Percentiles rank a stretch among this genome's conserved stretches.
These are phyloP conservation scores for Vitis hybrid DNA, from an alignment of 177 flowering plant genomes.

Conservation along the genomic window DNA sequence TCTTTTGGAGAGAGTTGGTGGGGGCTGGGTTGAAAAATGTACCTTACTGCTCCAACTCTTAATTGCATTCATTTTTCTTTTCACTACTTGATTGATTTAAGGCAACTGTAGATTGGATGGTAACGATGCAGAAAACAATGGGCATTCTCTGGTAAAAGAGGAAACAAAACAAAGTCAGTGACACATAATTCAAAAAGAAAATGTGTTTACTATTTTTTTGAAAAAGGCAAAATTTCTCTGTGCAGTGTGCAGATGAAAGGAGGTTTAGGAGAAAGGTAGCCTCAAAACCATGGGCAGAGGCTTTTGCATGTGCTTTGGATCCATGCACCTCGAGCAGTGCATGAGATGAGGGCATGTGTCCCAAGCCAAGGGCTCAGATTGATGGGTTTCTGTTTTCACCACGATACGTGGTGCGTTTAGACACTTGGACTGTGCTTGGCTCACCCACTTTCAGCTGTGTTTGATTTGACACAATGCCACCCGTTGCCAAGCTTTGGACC, in stretches of 20 bases:
- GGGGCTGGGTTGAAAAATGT: no score
- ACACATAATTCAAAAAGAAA: background rate
- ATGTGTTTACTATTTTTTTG: background rate
- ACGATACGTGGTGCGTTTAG: background rate
- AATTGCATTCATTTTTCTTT: no score
- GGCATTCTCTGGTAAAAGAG: no score
- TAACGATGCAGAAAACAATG: no score
- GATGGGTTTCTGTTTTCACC: background rate
- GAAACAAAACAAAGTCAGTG: background rate
- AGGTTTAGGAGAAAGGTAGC: constrained; percentile 2
- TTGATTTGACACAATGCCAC: no score
- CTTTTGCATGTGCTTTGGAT: background rate
- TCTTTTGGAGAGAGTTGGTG: background rate
- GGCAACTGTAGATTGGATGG: no score
- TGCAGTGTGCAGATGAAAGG: background rate
- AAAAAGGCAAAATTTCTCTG: background rate
- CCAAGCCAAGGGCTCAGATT: constrained; percentile 2
- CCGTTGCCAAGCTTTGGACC: no score
- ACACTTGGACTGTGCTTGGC: background rate
- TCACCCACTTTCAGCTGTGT: background rate
- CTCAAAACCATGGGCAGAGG: constrained; percentile 4
- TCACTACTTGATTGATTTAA: no score
- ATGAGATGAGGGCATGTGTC: constrained; percentile 1
- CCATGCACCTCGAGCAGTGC: background rate
- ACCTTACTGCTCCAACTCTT: no score